These are phyloP conservation scores for Benincasa hispida DNA, from an alignment of 306 rosid species.

Conservation along the genomic window DNA sequence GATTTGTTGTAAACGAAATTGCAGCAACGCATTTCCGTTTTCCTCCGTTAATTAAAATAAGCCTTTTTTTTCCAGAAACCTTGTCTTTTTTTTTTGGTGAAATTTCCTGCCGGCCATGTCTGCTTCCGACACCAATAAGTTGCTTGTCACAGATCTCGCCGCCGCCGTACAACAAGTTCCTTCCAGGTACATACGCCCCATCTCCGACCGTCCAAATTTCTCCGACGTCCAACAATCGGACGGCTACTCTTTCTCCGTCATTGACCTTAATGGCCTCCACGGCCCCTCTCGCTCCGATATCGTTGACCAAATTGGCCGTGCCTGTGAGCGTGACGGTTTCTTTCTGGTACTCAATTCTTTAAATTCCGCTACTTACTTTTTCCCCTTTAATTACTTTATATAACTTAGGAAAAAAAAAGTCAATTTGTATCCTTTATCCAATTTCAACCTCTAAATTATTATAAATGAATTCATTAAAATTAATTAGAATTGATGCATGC, in stretches of 20 bases:
- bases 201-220: slow-evolving; percentile 31
- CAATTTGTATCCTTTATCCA: too few relatives aligned
- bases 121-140: background rate
- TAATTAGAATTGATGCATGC: too few relatives aligned
- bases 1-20: too few relatives aligned
- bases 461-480: too few relatives aligned
- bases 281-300: slow-evolving; percentile 22
- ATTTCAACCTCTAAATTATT: too few relatives aligned
- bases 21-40: background rate
- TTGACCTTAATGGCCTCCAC: slow-evolving; percentile 28
- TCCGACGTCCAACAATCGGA: slow-evolving; percentile 12
- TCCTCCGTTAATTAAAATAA: background rate
- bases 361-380: too few relatives aligned
- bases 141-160: slow-evolving; percentile 22
- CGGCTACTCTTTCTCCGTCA: slow-evolving; percentile 17
- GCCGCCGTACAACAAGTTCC: slow-evolving; percentile 18
- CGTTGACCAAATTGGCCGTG: slow-evolving; percentile 24
- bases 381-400: too few relatives aligned
- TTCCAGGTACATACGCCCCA: slow-evolving; percentile 26
- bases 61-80: too few relatives aligned
- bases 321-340: slow-evolving; percentile 31
- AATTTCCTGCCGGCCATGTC: background rate
- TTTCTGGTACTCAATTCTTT: slow-evolving; percentile 18
- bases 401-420: too few relatives aligned
- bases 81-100: too few relatives aligned